Conservation (phyloP, 2,329 filamentous ascomycete genomes). For the Zarea fungicola region DNA sequence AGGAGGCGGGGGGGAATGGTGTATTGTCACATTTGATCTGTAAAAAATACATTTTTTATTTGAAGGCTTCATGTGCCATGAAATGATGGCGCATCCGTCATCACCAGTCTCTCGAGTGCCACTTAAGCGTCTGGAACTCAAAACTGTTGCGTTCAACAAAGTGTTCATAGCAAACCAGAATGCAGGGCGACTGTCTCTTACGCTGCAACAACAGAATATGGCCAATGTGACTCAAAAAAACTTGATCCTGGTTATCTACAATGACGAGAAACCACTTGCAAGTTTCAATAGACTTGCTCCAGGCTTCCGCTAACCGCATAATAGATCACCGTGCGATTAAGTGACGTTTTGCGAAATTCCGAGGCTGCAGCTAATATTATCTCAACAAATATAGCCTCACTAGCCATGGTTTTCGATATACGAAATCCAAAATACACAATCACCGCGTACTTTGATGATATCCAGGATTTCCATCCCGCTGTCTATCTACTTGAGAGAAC, state of each 20-base stretch:
- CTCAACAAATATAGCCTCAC: slow-evolving; percentile 14
- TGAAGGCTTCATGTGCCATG: too few species aligned
- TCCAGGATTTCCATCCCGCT: slow-evolving; percentile 28
- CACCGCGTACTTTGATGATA: slow-evolving; percentile 24
- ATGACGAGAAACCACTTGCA: slow-evolving; percentile 5
- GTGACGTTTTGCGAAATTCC: slow-evolving; percentile 5
- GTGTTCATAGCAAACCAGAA: slow-evolving; percentile 3
- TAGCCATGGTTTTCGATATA: slow-evolving; percentile 22
- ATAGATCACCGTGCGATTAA: slow-evolving; percentile 9
- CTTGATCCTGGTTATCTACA: neutral
- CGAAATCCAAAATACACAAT: slow-evolving; percentile 22
- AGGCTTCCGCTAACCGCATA: neutral
- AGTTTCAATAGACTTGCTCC: neutral
- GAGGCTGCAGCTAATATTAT: neutral
- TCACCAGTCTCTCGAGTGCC: neutral
- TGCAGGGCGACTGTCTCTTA: neutral
- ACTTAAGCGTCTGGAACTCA: slow-evolving; percentile 4
- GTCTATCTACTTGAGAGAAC: slow-evolving; percentile 28
- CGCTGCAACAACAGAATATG: neutral
- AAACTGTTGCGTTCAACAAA: neutral
- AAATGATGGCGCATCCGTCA: slow-evolving; percentile 4
- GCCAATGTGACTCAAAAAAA: neutral
- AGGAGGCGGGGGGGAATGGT: neutral
- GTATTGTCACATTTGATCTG: too few species aligned
- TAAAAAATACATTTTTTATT: too few species aligned